Evolutionary conservation across 768 basidiomycete species (phyloP).

Genomic region (Lactarius sanguifluus): DNA sequence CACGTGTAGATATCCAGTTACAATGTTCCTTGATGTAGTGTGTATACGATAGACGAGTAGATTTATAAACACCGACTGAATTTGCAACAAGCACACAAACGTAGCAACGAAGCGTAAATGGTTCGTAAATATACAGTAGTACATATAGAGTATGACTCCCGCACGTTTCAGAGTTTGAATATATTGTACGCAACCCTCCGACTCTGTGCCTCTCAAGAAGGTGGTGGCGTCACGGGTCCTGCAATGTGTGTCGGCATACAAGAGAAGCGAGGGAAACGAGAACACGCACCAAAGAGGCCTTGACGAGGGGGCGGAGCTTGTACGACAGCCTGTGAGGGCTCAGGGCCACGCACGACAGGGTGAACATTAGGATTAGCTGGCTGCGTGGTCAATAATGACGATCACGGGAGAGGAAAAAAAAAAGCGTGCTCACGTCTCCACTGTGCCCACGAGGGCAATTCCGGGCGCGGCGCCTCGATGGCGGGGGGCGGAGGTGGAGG

Average conservation of each 20-base stretch:
- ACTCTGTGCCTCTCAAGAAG: constrained; percentile 28
- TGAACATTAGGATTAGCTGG: constrained; percentile 65
- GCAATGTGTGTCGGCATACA: neutral
- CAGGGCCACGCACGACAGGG: constrained; percentile 45
- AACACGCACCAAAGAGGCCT: constrained; percentile 64
- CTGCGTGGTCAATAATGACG: neutral
- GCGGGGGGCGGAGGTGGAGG: constrained; percentile 39
- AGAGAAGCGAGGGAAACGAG: neutral
- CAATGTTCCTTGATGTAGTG: neutral
- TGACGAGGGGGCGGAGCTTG: constrained; percentile 50
- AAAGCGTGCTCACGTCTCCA: constrained; percentile 65
- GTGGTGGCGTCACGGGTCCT: constrained; percentile 37
- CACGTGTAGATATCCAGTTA: neutral
- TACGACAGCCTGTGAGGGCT: constrained; percentile 38
- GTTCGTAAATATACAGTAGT: neutral
- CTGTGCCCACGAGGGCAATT: constrained; percentile 77
- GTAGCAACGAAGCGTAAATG: neutral
- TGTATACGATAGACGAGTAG: neutral
- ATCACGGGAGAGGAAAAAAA: neutral
- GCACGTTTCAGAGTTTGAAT: neutral
- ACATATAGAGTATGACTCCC: neutral
- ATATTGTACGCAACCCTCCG: neutral
- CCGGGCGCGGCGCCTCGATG: constrained; percentile 43
- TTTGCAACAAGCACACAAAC: constrained; percentile 12
- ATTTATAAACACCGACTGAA: neutral